Base-by-base conservation (phyloP, 768 basidiomycete species). In the Psilocybe tampanensis region DNA sequence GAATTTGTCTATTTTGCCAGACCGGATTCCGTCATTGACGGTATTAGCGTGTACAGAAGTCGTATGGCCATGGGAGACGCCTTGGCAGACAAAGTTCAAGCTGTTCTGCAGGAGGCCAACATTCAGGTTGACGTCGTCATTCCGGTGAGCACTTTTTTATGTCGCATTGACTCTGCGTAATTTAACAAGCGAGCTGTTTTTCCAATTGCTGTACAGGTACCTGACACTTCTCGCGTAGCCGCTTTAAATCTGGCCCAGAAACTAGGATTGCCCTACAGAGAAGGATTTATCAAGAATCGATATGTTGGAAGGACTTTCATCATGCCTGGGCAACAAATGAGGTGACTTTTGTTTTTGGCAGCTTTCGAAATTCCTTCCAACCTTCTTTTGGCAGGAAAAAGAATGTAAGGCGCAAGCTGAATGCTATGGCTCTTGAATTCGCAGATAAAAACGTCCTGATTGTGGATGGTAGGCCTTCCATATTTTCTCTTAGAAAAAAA, bases 11-110 rank as follows among this genome's bases (percentile, higher is more conserved):
- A 99, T 76, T 94, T 99, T 70, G 95, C 97, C 7, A 88, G 97
- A 54, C 97, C 96, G 0, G 97, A 99, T 75, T 97, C 94, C 6
- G 97, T 98, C 48, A 80, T 99, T 49, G 95, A 99, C 67, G 95
- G 96, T 42, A 88, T 99, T 72, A 95, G 92, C 67, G 97, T 98
- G 44, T 98, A 98, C 73, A 86, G 97, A 45, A 92, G 93, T 68
- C 89, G 97, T 36, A 98, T 98, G 97, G 94, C 97, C 1, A 99
- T 99, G 97, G 97, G 97, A 54, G 95, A 98, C 68, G 85, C 89
- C 5, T 83, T 99, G 47, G 96, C 95, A 1, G 89, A 85, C 42
- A 91, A 95, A 72, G 95, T 97, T 22, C 75, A 82, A 68, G 80
- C 83, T 21, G 85, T 95, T 41, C 76, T 99, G 45, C 70, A 76